Conservation (phyloP, 2,329 filamentous ascomycete genomes). For the Calonectria montana region DNA sequence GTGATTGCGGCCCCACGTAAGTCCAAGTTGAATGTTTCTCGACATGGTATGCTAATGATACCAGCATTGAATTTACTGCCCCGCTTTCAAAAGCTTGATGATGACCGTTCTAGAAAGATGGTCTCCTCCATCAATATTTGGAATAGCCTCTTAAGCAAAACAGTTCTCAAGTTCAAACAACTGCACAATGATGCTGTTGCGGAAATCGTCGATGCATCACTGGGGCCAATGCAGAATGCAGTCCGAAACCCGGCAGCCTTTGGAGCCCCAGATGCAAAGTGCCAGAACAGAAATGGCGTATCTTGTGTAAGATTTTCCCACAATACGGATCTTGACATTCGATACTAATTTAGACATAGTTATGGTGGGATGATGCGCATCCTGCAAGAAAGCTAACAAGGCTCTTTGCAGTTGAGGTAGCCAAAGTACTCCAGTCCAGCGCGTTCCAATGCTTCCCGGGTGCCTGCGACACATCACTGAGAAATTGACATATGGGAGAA, state of each 20-base stretch:
- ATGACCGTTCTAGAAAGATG: constrained; percentile 35
- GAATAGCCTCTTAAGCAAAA: constrained; percentile 48
- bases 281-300: constrained; percentile 53
- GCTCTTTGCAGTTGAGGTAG: neutral
- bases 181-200: constrained; percentile 1
- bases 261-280: constrained; percentile 55
- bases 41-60: neutral
- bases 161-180: constrained; percentile 47
- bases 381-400: neutral
- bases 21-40: neutral
- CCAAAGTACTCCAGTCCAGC: neutral
- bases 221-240: constrained; percentile 53
- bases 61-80: neutral
- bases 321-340: constrained; percentile 59
- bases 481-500: neutral
- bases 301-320: constrained; percentile 51
- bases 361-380: neutral
- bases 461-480: neutral
- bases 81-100: neutral
- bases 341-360: neutral
- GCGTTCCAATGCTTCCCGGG: neutral
- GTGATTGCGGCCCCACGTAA: constrained; percentile 67
- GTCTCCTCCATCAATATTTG: constrained; percentile 50
- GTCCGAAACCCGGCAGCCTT: constrained; percentile 55
- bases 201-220: constrained; percentile 53